A percentile compares a stretch with the other conserved stretches of the same genome.
These are phyloP conservation scores for Erysimum cheiri DNA, from an alignment of 441 rosid species.

Conservation along the genomic window DNA sequence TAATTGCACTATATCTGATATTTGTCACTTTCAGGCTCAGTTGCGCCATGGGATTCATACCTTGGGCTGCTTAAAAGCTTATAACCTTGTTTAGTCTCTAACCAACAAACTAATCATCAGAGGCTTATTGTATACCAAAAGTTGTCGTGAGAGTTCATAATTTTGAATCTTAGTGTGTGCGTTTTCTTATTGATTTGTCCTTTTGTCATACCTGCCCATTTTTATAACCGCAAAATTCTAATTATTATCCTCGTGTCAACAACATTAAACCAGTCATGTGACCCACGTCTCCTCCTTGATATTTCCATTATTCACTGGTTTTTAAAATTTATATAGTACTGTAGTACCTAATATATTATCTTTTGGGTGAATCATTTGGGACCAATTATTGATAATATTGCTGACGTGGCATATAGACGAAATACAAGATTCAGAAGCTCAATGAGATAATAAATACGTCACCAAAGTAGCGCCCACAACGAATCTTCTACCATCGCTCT, in stretches of 20 bases:
- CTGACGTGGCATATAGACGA: conserved; percentile 36
- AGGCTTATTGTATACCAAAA: conserved; percentile 28
- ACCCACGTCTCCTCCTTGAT: conserved; percentile 38
- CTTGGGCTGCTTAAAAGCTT: conserved; percentile 44
- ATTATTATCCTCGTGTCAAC: conserved; percentile 40
- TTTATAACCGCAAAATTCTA: conserved; percentile 10
- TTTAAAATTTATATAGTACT: not conserved
- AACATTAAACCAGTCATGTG: conserved; percentile 33
- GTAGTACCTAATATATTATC: not conserved
- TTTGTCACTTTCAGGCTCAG: conserved; percentile 64
- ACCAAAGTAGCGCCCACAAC: not conserved
- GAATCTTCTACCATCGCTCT: conserved; percentile 30
- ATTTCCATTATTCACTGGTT: not conserved
- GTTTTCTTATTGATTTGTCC: conserved; percentile 21
- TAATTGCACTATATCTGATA: conserved; percentile 61
- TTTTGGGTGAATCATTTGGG: not conserved
- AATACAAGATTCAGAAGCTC: conserved; percentile 23
- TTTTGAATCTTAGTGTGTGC: conserved; percentile 13
- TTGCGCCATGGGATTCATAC: conserved; percentile 56
- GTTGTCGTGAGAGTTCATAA: not conserved
- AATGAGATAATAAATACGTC: conserved; percentile 24
- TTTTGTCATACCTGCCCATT: conserved; percentile 33
- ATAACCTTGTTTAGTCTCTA: conserved; percentile 16
- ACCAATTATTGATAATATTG: conserved; percentile 34
- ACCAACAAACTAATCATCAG: conserved; percentile 29